phyloP scores from a whole-genome alignment of 2,329 filamentous ascomycete genomes.

The Colletotrichum simmondsii region DNA sequence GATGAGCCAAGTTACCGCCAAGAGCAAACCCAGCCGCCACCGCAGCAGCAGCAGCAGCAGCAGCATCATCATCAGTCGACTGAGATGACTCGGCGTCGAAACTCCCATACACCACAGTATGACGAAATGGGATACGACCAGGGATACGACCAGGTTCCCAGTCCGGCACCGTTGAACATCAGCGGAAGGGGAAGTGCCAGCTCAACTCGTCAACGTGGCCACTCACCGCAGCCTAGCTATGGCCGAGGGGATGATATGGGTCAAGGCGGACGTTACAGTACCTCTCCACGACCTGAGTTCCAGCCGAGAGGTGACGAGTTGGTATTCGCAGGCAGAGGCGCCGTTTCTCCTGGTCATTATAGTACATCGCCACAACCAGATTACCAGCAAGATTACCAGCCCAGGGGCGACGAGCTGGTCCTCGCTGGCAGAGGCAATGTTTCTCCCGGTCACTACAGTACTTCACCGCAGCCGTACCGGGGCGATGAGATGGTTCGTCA shows the following conservation, averaged over 20 bases:
- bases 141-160: conserved; percentile 50
- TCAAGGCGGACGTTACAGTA: conserved; percentile 40
- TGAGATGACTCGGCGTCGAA: conserved; percentile 1
- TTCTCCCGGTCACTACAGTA: conserved; percentile 43
- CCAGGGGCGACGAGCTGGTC: conserved; percentile 28
- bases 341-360: conserved; percentile 43
- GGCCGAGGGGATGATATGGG: conserved; percentile 16
- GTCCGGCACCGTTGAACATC: conserved; percentile 58
- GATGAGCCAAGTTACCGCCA: conserved; percentile 36
- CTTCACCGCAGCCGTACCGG: conserved; percentile 37
- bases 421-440: conserved; percentile 49
- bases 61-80: conserved; percentile 12
- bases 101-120: conserved; percentile 38
- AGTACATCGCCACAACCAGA: conserved; percentile 38
- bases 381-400: conserved; percentile 32
- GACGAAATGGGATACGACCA: conserved; percentile 45
- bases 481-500: conserved; percentile 21
- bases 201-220: conserved; percentile 24
- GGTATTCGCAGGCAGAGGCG: conserved; percentile 48
- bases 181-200: conserved; percentile 46
- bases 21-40: conserved; percentile 8
- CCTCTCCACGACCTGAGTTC: conserved; percentile 36
- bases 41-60: background rate
- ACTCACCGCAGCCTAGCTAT: conserved; percentile 20
- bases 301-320: conserved; percentile 27